phyloP scores from a whole-genome alignment of 805 yeast genomes.

The Pichia nakasei region DNA sequence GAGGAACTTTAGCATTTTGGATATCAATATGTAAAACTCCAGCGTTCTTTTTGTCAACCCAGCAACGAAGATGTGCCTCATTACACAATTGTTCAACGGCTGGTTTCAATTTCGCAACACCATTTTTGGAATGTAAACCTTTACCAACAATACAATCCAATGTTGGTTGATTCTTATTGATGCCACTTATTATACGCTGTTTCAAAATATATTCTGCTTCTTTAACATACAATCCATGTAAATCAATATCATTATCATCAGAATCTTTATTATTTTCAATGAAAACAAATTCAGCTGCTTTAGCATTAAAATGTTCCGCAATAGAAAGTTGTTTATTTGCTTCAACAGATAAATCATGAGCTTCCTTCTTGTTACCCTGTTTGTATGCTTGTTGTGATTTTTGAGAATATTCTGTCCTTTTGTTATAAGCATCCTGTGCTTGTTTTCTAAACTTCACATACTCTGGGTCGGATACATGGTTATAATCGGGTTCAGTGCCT shows the following conservation, averaged over 20 bases:
- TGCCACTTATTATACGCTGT: slow-evolving; percentile 60
- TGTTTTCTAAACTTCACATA: slow-evolving; percentile 54
- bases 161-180: slow-evolving; percentile 47
- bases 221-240: slow-evolving; percentile 84
- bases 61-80: slow-evolving; percentile 51
- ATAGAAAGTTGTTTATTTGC: slow-evolving; percentile 50
- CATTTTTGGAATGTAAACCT: slow-evolving; percentile 75
- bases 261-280: slow-evolving; percentile 82
- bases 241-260: slow-evolving; percentile 77
- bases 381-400: slow-evolving; percentile 74
- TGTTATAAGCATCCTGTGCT: slow-evolving; percentile 61
- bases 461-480: slow-evolving; percentile 60
- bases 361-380: slow-evolving; percentile 62
- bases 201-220: slow-evolving; percentile 79
- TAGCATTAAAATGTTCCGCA: slow-evolving; percentile 62
- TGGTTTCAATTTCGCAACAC: slow-evolving; percentile 82
- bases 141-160: slow-evolving; percentile 87
- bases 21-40: slow-evolving; percentile 77
- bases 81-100: slow-evolving; percentile 74
- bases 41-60: slow-evolving; percentile 60
- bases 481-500: slow-evolving; percentile 40
- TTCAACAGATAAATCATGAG: slow-evolving; percentile 62
- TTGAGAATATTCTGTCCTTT: slow-evolving; percentile 44
- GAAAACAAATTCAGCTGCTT: slow-evolving; percentile 88
- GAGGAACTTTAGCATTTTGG: slow-evolving; percentile 37